Conservation (phyloP, 1,284 basidiomycete species). For the Xerocomus nothofagi region DNA sequence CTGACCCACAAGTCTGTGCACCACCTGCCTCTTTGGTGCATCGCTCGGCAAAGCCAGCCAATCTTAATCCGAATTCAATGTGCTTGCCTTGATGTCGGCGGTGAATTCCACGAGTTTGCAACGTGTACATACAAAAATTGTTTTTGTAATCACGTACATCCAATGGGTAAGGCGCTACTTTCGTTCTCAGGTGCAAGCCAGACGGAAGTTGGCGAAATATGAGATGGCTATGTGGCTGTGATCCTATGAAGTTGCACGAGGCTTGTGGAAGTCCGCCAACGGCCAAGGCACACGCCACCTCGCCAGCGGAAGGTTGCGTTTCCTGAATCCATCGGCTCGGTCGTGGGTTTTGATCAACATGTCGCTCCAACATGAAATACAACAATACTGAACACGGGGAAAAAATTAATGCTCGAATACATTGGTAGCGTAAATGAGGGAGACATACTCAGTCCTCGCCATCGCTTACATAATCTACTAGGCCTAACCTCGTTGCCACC, state of each 20-base stretch:
- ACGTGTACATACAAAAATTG: slow-evolving; percentile 19
- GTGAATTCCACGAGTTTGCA: slow-evolving; percentile 19
- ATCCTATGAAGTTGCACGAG: slow-evolving; percentile 26
- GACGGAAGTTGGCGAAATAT: neutral
- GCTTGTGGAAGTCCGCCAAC: slow-evolving; percentile 24
- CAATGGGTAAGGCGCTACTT: slow-evolving; percentile 1
- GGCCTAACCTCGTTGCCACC: slow-evolving; percentile 47
- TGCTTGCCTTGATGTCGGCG: neutral
- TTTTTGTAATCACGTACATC: slow-evolving; percentile 17
- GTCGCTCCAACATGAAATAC: slow-evolving; percentile 4
- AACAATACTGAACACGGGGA: neutral
- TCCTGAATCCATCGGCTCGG: neutral
- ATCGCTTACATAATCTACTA: slow-evolving; percentile 77
- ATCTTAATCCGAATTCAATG: slow-evolving; percentile 2
- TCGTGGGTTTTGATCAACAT: slow-evolving; percentile 1
- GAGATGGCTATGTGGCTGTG: slow-evolving; percentile 24
- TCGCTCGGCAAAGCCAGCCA: neutral
- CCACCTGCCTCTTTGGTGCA: slow-evolving; percentile 1
- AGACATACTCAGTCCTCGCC: slow-evolving; percentile 52
- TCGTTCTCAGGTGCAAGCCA: neutral
- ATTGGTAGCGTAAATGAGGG: neutral
- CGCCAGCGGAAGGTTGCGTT: neutral
- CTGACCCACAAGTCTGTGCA: slow-evolving; percentile 4
- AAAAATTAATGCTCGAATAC: slow-evolving; percentile 6
- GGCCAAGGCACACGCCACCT: slow-evolving; percentile 25